These are phyloP conservation scores for Aspergillus fischeri DNA, from an alignment of 2,329 filamentous ascomycete species.

Conservation along the genomic window DNA sequence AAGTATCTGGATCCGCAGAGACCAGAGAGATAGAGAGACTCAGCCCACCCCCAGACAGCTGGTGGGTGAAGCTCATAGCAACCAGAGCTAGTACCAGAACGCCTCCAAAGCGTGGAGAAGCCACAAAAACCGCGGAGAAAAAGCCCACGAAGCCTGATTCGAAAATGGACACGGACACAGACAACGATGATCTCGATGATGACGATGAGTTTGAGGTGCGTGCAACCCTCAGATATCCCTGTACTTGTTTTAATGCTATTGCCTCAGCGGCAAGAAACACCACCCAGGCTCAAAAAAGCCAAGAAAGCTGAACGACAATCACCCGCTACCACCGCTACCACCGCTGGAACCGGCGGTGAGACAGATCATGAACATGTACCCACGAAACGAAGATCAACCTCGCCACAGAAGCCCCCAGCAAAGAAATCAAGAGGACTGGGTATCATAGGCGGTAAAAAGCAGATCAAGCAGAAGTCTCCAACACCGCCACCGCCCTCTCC, in stretches of 20 bases:
- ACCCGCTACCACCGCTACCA: background rate
- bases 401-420: slow-evolving; percentile 5
- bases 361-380: slow-evolving; percentile 6
- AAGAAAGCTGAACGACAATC: slow-evolving; percentile 4
- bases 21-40: slow-evolving; percentile 10
- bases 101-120: slow-evolving; percentile 1
- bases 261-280: slow-evolving; percentile 34
- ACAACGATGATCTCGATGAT: slow-evolving; percentile 32
- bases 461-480: background rate
- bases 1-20: slow-evolving; percentile 15
- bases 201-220: slow-evolving; percentile 39
- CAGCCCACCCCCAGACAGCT: slow-evolving; percentile 20
- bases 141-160: background rate
- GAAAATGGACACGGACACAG: slow-evolving; percentile 20
- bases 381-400: background rate
- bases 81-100: slow-evolving; percentile 1
- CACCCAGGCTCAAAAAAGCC: slow-evolving; percentile 24
- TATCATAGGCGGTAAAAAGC: slow-evolving; percentile 21
- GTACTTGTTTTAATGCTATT: slow-evolving; percentile 3
- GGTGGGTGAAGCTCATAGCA: slow-evolving; percentile 30
- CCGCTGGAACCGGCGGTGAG: slow-evolving; percentile 7
- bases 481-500: background rate
- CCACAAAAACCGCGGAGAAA: background rate
- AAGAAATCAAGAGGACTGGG: slow-evolving; percentile 15
- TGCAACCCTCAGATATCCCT: background rate